These are phyloP conservation scores for Ceratocystis huliohia DNA, from an alignment of 2,329 filamentous ascomycete genomes.

Conservation along the genomic window DNA sequence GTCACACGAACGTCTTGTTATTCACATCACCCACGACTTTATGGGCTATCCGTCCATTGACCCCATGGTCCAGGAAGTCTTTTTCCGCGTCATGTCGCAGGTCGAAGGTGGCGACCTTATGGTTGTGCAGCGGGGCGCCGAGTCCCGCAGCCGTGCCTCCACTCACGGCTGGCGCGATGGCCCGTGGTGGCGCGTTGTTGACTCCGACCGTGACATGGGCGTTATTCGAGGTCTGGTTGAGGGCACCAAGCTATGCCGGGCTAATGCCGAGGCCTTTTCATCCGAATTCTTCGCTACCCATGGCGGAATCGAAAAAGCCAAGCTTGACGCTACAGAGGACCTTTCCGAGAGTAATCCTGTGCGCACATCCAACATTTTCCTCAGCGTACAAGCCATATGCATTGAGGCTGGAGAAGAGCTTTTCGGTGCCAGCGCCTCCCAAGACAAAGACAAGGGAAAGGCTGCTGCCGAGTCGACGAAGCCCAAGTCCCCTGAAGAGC, in stretches of 20 bases:
- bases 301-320: constrained; percentile 70
- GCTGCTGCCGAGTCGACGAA: constrained; percentile 29
- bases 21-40: constrained; percentile 94
- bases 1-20: constrained; percentile 89
- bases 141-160: constrained; percentile 52
- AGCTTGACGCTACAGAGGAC: constrained; percentile 64
- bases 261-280: constrained; percentile 77
- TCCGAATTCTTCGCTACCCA: constrained; percentile 66
- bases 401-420: constrained; percentile 51
- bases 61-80: constrained; percentile 80
- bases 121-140: constrained; percentile 85
- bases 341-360: constrained; percentile 79
- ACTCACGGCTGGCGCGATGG: constrained; percentile 76
- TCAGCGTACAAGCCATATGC: constrained; percentile 79
- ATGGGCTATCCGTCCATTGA: constrained; percentile 90
- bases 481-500: constrained; percentile 43
- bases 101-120: constrained; percentile 93
- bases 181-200: constrained; percentile 80
- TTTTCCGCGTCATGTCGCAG: constrained; percentile 95
- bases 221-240: constrained; percentile 68
- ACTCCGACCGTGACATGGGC: constrained; percentile 60
- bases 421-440: constrained; percentile 44
- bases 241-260: constrained; percentile 81
- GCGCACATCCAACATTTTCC: constrained; percentile 84
- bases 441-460: constrained; percentile 41